phyloP scores from a whole-genome alignment of 2,329 filamentous ascomycete genomes.

The Rhinocladiella similis region DNA sequence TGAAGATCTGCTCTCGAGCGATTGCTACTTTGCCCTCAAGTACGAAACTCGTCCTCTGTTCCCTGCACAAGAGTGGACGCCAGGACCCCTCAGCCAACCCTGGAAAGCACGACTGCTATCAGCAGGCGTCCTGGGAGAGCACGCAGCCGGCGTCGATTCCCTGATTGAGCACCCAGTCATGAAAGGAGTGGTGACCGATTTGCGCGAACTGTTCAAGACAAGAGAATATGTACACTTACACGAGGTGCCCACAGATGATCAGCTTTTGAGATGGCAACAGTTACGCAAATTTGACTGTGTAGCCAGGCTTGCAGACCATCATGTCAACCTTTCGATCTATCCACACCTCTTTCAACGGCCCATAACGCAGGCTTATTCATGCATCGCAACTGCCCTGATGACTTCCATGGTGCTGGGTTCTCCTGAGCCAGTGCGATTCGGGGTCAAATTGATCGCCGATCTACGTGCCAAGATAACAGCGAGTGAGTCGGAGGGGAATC shows the following conservation, averaged over 20 bases:
- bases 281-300: constrained; percentile 28
- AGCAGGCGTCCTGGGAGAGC: constrained; percentile 26
- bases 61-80: constrained; percentile 25
- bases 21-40: constrained; percentile 29
- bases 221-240: constrained; percentile 20
- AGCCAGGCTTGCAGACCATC: constrained; percentile 26
- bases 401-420: constrained; percentile 25
- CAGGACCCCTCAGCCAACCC: constrained; percentile 27
- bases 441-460: constrained; percentile 22
- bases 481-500: constrained; percentile 13
- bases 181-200: constrained; percentile 22
- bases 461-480: constrained; percentile 19
- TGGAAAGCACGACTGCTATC: constrained; percentile 28
- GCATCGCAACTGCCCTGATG: constrained; percentile 22
- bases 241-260: constrained; percentile 24
- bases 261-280: constrained; percentile 26
- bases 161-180: constrained; percentile 24
- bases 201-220: constrained; percentile 27
- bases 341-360: constrained; percentile 24
- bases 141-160: constrained; percentile 23
- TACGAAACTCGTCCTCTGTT: constrained; percentile 28
- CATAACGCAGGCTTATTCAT: constrained; percentile 21
- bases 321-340: constrained; percentile 26
- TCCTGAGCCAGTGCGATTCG: constrained; percentile 28
- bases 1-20: constrained; percentile 26